phyloP scores from a whole-genome alignment of 345 rosid genomes.

The Turritis glabra region DNA sequence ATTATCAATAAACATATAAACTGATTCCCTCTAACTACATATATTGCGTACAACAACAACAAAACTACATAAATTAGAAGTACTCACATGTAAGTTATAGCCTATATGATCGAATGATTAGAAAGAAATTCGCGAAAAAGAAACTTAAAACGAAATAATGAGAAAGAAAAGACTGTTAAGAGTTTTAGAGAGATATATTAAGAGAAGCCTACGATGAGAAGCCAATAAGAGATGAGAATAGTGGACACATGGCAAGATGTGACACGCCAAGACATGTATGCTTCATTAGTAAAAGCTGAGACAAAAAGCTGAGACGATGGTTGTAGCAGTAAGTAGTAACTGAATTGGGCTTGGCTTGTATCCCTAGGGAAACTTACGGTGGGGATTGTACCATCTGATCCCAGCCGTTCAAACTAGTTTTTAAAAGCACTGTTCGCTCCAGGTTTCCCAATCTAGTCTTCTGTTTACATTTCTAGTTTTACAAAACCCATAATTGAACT shows the following conservation, averaged over 20 bases:
- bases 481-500: background rate
- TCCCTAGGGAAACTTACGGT: conserved; percentile 32
- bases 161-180: background rate
- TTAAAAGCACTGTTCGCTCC: conserved; percentile 2
- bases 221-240: conserved; percentile 15
- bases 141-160: background rate
- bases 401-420: conserved; percentile 23
- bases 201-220: conserved; percentile 1
- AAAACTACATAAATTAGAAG: too few relatives aligned
- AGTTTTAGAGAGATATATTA: background rate
- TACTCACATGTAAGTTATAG: too few relatives aligned
- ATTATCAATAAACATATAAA: too few relatives aligned
- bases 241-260: conserved; percentile 26
- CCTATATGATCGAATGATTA: too few relatives aligned
- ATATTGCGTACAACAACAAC: too few relatives aligned
- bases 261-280: conserved; percentile 12
- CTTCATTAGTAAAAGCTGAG: conserved; percentile 35
- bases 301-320: conserved; percentile 39
- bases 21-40: too few relatives aligned
- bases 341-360: conserved; percentile 30
- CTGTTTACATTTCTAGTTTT: conserved; percentile 20
- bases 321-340: conserved; percentile 31
- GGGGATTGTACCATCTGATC: conserved; percentile 28
- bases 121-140: too few relatives aligned
- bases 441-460: conserved; percentile 24